Base-by-base conservation (phyloP, 208 protist genomes). In the Tritrichomonas musculus region DNA sequence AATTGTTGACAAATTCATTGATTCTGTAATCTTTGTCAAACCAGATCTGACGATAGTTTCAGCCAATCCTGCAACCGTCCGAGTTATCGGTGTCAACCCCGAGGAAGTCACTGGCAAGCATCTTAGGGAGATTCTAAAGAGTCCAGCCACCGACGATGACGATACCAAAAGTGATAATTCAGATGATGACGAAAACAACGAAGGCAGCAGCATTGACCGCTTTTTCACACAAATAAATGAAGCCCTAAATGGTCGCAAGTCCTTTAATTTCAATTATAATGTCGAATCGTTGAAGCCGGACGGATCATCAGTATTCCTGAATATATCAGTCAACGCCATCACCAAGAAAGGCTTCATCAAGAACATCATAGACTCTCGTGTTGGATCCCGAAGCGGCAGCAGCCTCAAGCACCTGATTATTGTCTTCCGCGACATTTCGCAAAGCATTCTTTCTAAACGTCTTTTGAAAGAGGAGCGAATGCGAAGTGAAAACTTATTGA, bases 1-100 rank as follows among this genome's bases (percentile, higher is more conserved):
- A 39, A 8, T 88, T 8, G n/a, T 88, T n/a, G 47, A 88, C 17
- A 8, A 33, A 1, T 88, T 88, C 41, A 88, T 88, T 33, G 77
- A 88, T n/a, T 53, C 77, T 60, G 77, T 88, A 39, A 88, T 88
- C 9, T 88, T 88, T 33, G 27, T 88, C 14, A 57, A 88, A 11
- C 41, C 41, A 20, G 47, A 88, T 36, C 17, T 88, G 17, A 88
- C 47, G 1, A 88, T 88, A 5, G 57, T 47, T 20, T 20, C 41
- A 33, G 47, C n/a, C 2, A 88, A 88, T 33, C 77, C 77, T 33
- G 41, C 77, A 57, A 88, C 77, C 11, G 39, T 30, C 9, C 44
- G 47, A 57, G 57, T 88, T 8, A 53, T 88, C 4, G 41, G 44
- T 17, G 39, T 20, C 5, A n/a, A 88, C 33, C 27, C 64, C 3